A percentile compares a stretch with the other conserved stretches of the same genome.
Conservation (phyloP, 495 filamentous ascomycete species). For the Rostrohypoxylon terebratum region DNA sequence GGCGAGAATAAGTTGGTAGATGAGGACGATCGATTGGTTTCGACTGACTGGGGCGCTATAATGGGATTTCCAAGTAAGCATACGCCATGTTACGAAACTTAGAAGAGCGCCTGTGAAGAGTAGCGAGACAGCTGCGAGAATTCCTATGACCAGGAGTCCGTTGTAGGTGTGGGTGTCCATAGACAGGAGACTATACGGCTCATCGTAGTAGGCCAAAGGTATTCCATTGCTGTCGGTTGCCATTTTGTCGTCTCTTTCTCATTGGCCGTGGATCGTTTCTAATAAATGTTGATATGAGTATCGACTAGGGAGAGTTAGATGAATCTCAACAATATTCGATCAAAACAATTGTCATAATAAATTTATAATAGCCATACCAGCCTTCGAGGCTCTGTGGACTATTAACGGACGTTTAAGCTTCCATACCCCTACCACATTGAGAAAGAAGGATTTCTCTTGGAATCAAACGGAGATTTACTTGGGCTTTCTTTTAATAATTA, state of each 20-base stretch:
- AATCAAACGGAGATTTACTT: neutral
- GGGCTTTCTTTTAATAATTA: slow-evolving; percentile 21
- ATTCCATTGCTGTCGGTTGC: slow-evolving; percentile 20
- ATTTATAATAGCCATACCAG: neutral
- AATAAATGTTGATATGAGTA: neutral
- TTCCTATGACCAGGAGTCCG: slow-evolving; percentile 58
- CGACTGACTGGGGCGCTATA: slow-evolving; percentile 59
- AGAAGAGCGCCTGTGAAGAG: slow-evolving; percentile 58
- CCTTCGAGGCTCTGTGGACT: neutral
- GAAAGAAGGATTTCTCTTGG: slow-evolving; percentile 1
- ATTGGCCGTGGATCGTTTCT: neutral
- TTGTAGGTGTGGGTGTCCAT: slow-evolving; percentile 19
- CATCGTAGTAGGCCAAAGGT: slow-evolving; percentile 28
- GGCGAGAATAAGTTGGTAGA: slow-evolving; percentile 73
- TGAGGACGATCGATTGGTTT: slow-evolving; percentile 74
- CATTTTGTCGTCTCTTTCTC: slow-evolving; percentile 21
- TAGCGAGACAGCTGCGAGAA: slow-evolving; percentile 62
- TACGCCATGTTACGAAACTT: slow-evolving; percentile 64
- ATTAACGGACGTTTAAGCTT: slow-evolving; percentile 1
- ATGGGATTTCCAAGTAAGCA: slow-evolving; percentile 63
- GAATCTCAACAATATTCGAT: neutral
- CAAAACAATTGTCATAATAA: neutral
- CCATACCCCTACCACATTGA: slow-evolving; percentile 3
- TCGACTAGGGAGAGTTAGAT: neutral
- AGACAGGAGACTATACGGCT: slow-evolving; percentile 29